phyloP scores from a whole-genome alignment of 1,284 basidiomycete species.

The Papiliotrema fonsecae region DNA sequence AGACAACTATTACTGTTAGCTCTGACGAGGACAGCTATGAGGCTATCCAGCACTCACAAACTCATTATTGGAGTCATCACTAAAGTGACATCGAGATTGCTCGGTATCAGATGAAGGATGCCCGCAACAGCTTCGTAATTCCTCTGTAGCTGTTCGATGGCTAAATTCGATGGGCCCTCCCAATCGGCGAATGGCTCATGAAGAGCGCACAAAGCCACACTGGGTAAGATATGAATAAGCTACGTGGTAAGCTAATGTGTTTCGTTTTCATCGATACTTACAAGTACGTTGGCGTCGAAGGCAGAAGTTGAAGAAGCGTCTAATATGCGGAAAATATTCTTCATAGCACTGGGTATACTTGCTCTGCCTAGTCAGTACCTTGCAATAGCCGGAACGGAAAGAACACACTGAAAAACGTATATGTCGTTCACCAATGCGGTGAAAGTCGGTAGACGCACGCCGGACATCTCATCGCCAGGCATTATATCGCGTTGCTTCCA shows the following conservation, averaged over 20 bases:
- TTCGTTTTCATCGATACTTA: constrained; percentile 1
- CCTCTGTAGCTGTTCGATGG: constrained; percentile 18
- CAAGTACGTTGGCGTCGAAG: constrained; percentile 31
- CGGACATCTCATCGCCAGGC: constrained; percentile 25
- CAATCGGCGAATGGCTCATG: constrained; percentile 37
- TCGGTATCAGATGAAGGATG: constrained; percentile 38
- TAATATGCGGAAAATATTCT: constrained; percentile 26
- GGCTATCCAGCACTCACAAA: constrained; percentile 22
- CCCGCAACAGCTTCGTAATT: constrained; percentile 30
- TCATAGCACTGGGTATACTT: constrained; percentile 22
- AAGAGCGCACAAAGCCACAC: constrained; percentile 27
- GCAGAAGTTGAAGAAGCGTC: constrained; percentile 7
- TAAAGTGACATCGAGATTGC: constrained; percentile 35
- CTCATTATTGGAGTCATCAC: constrained; percentile 28
- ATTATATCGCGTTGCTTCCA: constrained; percentile 35
- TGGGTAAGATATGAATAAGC: constrained; percentile 35
- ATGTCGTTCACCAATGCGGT: constrained; percentile 26
- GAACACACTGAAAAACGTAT: constrained; percentile 27
- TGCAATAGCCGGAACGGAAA: not conserved
- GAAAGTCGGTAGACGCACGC: constrained; percentile 18
- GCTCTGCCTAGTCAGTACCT: constrained; percentile 8
- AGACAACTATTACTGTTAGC: constrained; percentile 23
- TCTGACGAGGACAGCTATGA: not conserved
- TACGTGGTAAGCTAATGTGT: constrained; percentile 1
- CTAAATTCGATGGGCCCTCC: constrained; percentile 11